phyloP scores from a whole-genome alignment of 2,329 filamentous ascomycete genomes.

The Neofusicoccum laricinum region DNA sequence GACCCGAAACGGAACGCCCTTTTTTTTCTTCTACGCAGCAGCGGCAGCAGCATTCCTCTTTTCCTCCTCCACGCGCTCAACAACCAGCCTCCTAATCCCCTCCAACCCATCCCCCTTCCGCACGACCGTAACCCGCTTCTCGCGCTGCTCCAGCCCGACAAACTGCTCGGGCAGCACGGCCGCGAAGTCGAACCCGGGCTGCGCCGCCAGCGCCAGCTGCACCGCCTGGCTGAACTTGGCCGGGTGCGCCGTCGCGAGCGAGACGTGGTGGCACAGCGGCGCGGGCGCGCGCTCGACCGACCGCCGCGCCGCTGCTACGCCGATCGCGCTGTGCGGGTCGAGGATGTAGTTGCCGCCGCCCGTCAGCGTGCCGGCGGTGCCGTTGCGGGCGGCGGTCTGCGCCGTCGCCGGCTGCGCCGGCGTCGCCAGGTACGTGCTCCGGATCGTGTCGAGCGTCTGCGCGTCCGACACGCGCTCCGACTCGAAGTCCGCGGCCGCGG shows the following conservation, averaged over 20 bases:
- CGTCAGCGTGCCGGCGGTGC: constrained; percentile 39
- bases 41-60: not conserved
- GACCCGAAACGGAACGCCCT: not conserved
- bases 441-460: constrained; percentile 49
- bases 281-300: constrained; percentile 52
- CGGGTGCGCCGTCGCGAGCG: constrained; percentile 89
- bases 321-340: constrained; percentile 90
- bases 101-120: constrained; percentile 66
- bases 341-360: constrained; percentile 66
- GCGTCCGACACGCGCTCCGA: constrained; percentile 67
- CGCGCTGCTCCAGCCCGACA: constrained; percentile 70
- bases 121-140: constrained; percentile 69
- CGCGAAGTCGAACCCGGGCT: constrained; percentile 72
- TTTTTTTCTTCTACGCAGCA: too few species aligned
- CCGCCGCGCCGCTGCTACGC: constrained; percentile 71
- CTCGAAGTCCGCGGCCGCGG: constrained; percentile 72
- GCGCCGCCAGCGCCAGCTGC: constrained; percentile 68
- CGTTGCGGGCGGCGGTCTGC: constrained; percentile 39
- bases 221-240: constrained; percentile 92
- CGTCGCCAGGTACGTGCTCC: constrained; percentile 44
- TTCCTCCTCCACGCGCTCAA: constrained; percentile 62
- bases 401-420: constrained; percentile 37
- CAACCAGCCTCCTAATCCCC: constrained; percentile 71
- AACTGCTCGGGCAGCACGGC: constrained; percentile 81
- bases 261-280: constrained; percentile 63